Base-by-base conservation (phyloP, 2,329 filamentous ascomycete genomes). In the Ascochyta viciae-villosae region DNA sequence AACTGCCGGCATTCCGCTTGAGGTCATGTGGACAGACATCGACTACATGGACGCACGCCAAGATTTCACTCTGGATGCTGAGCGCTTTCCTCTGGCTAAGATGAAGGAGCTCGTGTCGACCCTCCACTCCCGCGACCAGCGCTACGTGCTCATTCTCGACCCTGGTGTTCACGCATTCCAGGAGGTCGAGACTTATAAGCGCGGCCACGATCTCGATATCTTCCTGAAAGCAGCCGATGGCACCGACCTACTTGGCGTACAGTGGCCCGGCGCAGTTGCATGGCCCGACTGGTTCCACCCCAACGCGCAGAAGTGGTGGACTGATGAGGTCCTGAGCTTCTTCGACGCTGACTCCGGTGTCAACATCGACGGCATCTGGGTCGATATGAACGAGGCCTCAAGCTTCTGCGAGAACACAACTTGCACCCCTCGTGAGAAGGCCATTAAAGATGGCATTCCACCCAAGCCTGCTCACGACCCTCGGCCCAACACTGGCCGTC, bases 71-170 rank as follows among this genome's bases (percentile, higher is more conserved):
- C 76, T 87, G 0, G 89, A 91, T 58, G 83, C 85, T 0, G 80
- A 86, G 3, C 78, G 87, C 29, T 91, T 87, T 67, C 83, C 87
- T 0, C 68, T 89, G 6, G 52, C 80, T 0, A 82, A 83, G 71
- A 83, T 92, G 79, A 86, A 84, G 34, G 83, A 89, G 62, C 76
- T 92, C 1, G 86, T 89, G 22, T 78, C 83, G 33, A 84, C 88
- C 22, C 81, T 95, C 0, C 89, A 92, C 66, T 72, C 76, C 6
- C 82, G 86, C 52, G 76, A 89, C 38, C 89, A 92, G 70, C 83
- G 89, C 42, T 91, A 90, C 61, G 83, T 91, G 27, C 77, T 93
- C 42, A 95, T 95, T 86, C 88, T 94, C 1, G 91, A 95, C 63
- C 88, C 89, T 2, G 72, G 65, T 15, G 58, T 74, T 37, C 68